Evolutionary conservation across 148 eudicot species (phyloP).

Genomic region (Chenopodium album): DNA sequence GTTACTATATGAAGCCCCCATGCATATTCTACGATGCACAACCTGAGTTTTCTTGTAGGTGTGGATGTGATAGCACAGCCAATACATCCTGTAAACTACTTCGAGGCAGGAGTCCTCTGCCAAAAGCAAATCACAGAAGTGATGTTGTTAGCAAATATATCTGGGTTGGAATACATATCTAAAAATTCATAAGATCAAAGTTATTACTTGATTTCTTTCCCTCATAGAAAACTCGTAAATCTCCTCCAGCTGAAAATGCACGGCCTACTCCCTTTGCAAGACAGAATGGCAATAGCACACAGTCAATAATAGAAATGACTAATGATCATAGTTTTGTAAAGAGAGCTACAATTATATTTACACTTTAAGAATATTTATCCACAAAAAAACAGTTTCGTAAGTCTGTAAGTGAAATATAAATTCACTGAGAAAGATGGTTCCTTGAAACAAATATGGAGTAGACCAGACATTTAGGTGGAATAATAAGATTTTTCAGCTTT

Average conservation of each 20-base stretch:
- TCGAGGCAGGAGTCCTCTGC: conserved; percentile 91
- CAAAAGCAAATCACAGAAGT: conserved; percentile 17
- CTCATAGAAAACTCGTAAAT: conserved; percentile 78
- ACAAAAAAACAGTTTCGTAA: not conserved
- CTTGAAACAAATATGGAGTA: not conserved
- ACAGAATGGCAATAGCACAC: not conserved
- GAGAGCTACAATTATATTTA: not conserved
- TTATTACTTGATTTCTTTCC: conserved; percentile 64
- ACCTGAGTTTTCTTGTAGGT: conserved; percentile 89
- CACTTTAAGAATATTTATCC: not conserved
- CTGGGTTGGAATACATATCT: conserved; percentile 5
- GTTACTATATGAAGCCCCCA: not conserved
- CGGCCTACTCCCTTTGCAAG: conserved; percentile 87
- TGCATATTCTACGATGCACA: not conserved
- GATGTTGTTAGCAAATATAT: not conserved
- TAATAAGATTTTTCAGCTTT: not conserved
- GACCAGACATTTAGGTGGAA: not conserved
- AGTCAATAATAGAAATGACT: conserved; percentile 11
- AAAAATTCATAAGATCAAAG: not conserved
- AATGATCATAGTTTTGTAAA: not conserved
- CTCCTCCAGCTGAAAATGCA: conserved; percentile 98
- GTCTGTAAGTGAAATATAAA: not conserved
- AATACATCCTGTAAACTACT: conserved; percentile 92
- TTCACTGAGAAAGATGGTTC: not conserved
- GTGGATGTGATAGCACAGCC: conserved; percentile 97